Conservation (phyloP, 768 basidiomycete species). For the Tricholoma terreum region DNA sequence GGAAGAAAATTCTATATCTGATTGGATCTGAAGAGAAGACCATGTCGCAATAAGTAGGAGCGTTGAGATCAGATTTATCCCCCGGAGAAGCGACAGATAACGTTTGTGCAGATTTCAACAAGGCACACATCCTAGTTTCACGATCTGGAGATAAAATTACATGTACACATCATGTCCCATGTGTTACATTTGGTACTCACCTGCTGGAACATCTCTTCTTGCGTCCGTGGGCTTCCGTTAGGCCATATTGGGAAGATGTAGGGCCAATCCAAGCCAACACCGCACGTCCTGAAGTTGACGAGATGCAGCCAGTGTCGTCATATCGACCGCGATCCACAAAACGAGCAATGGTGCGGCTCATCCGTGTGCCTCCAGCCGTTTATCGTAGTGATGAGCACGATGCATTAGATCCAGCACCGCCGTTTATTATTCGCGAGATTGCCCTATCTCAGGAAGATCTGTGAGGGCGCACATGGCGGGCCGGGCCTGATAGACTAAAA, state of each 20-base stretch:
- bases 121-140: background rate
- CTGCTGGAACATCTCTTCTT: background rate
- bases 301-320: background rate
- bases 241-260: background rate
- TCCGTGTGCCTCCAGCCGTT: background rate
- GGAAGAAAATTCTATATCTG: slow-evolving; percentile 2
- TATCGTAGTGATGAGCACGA: background rate
- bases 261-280: background rate
- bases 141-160: slow-evolving; percentile 1
- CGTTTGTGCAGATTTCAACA: background rate
- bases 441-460: background rate
- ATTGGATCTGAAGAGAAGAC: slow-evolving; percentile 4
- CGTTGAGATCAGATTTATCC: slow-evolving; percentile 5
- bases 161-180: background rate
- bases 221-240: background rate
- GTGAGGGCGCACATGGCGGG: too few species aligned
- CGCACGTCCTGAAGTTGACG: background rate
- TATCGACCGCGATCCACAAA: background rate
- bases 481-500: background rate
- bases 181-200: background rate
- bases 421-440: background rate
- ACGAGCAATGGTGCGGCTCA: background rate
- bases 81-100: background rate
- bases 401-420: background rate
- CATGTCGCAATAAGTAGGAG: background rate